These are phyloP conservation scores for Hansenula lynferdii DNA, from an alignment of 1,139 yeast species.

Conservation along the genomic window DNA sequence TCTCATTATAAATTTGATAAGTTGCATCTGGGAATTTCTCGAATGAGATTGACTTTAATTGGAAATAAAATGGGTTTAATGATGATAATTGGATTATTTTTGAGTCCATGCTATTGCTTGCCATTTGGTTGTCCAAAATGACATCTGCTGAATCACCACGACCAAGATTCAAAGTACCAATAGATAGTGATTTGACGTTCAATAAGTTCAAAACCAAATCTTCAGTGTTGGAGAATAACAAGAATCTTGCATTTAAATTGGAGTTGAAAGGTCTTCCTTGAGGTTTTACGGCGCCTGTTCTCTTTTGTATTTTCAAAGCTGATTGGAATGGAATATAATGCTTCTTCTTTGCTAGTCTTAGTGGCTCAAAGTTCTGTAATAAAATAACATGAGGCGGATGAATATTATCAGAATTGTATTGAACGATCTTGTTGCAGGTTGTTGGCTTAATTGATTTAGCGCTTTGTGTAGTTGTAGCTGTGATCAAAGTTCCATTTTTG, in stretches of 20 bases:
- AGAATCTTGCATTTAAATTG: constrained; percentile 28
- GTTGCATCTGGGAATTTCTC: constrained; percentile 8
- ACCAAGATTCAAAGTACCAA: background rate
- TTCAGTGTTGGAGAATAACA: constrained; percentile 18
- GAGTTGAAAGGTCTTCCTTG: constrained; percentile 38
- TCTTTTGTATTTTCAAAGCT: constrained; percentile 12
- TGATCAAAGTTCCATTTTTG: no score
- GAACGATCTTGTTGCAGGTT: background rate
- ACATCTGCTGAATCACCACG: no score
- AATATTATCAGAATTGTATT: background rate
- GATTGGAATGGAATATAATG: constrained; percentile 17
- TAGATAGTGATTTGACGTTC: constrained; percentile 6
- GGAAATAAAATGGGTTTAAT: background rate
- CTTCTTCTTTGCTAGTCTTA: constrained; percentile 23
- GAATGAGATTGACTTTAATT: constrained; percentile 15
- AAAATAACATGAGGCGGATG: constrained; percentile 19
- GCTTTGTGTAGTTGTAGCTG: no score
- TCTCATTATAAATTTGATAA: constrained; percentile 16
- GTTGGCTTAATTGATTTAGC: no score
- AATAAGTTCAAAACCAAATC: constrained; percentile 17
- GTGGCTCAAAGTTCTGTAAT: constrained; percentile 16
- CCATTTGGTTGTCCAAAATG: no score
- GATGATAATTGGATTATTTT: no score
- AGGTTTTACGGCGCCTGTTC: constrained; percentile 16
- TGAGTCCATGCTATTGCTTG: no score